Percentiles rank a stretch among this genome's conserved stretches.
Evolutionary conservation across 2,329 filamentous ascomycete species (phyloP).

Genomic region (Alternaria triticimaculans): DNA sequence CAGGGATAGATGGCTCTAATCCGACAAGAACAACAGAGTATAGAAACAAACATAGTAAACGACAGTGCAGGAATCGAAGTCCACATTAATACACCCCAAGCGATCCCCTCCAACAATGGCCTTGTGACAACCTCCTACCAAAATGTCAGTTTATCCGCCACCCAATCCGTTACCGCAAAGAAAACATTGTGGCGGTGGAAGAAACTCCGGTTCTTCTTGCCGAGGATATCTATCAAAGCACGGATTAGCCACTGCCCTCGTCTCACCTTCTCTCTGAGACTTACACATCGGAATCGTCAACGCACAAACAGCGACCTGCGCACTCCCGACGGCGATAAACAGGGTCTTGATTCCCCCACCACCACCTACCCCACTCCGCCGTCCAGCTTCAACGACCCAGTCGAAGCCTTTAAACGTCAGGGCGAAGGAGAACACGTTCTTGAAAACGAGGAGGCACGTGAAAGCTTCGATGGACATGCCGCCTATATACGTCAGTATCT

Average conservation of each 20-base stretch:
- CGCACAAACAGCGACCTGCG: constrained; percentile 79
- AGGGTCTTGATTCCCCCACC: constrained; percentile 64
- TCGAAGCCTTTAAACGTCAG: constrained; percentile 84
- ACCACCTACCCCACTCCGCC: background rate
- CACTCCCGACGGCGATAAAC: constrained; percentile 75
- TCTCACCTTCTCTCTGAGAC: constrained; percentile 48
- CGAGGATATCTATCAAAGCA: constrained; percentile 37
- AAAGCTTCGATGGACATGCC: constrained; percentile 87
- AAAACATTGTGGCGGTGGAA: constrained; percentile 45
- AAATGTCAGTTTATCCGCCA: constrained; percentile 31
- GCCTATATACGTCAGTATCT: constrained; percentile 52
- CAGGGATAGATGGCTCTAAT: background rate
- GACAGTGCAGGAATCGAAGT: background rate
- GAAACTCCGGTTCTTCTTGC: constrained; percentile 46
- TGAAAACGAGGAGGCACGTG: constrained; percentile 89
- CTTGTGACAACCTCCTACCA: constrained; percentile 2
- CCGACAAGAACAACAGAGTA: background rate
- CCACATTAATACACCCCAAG: background rate
- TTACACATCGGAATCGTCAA: constrained; percentile 80
- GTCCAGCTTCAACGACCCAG: constrained; percentile 70
- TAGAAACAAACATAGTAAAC: background rate
- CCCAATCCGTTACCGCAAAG: constrained; percentile 39
- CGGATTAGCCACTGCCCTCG: background rate
- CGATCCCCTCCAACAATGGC: background rate
- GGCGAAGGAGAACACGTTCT: constrained; percentile 90